phyloP scores from a whole-genome alignment of 1,284 basidiomycete genomes.

The Fereydounia khargensis region DNA sequence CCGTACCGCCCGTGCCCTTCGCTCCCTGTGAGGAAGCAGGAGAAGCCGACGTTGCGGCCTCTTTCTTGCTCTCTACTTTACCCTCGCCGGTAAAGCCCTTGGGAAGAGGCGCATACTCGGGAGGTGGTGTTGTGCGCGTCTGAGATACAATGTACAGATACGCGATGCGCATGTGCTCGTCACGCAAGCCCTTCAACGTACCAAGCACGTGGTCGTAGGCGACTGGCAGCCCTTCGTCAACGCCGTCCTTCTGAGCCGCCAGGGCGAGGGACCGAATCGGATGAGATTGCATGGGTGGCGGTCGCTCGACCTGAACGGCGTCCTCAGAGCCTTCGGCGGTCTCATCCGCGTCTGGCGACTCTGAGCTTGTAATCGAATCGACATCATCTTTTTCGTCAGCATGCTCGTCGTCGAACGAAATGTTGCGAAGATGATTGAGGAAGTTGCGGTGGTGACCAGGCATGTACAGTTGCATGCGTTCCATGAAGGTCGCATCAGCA shows the following conservation, averaged over 20 bases:
- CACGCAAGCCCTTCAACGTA: slow-evolving; percentile 76
- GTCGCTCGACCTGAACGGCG: not conserved
- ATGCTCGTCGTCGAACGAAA: slow-evolving; percentile 25
- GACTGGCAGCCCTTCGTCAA: slow-evolving; percentile 29
- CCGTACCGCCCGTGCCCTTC: slow-evolving; percentile 53
- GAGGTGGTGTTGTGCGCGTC: slow-evolving; percentile 34
- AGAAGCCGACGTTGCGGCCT: slow-evolving; percentile 8
- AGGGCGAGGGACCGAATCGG: slow-evolving; percentile 45
- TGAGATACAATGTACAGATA: slow-evolving; percentile 67
- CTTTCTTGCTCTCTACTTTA: slow-evolving; percentile 9
- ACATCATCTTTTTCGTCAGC: slow-evolving; percentile 3
- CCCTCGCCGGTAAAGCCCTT: slow-evolving; percentile 26
- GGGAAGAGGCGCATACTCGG: slow-evolving; percentile 33
- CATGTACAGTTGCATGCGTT: slow-evolving; percentile 45
- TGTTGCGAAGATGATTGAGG: slow-evolving; percentile 69
- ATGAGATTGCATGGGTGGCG: slow-evolving; percentile 11
- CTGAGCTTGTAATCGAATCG: not conserved
- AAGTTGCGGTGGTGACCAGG: slow-evolving; percentile 72
- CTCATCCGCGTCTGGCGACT: not conserved
- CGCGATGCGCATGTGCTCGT: slow-evolving; percentile 83
- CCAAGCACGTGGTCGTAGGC: slow-evolving; percentile 71
- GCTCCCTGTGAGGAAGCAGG: slow-evolving; percentile 18
- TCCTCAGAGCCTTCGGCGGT: too few relatives aligned
- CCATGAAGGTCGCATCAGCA: slow-evolving; percentile 50
- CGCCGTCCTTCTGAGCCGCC: slow-evolving; percentile 14